phyloP scores from a whole-genome alignment of 805 yeast genomes.

The Candida boidinii region DNA sequence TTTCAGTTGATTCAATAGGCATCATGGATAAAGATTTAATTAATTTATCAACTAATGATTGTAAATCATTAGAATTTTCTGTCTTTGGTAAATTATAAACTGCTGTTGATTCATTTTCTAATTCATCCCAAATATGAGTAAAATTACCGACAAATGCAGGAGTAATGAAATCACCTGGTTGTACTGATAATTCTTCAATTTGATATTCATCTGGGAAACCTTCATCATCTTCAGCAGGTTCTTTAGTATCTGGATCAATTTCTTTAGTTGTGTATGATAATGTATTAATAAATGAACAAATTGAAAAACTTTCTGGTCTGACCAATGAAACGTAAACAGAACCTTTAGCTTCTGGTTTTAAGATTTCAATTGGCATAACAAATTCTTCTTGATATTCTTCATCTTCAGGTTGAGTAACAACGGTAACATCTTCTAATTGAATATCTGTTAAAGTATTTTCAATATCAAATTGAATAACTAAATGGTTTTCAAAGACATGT shows the following conservation, averaged over 20 bases:
- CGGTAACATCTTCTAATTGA: conserved; percentile 68
- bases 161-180: conserved; percentile 72
- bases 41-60: conserved; percentile 51
- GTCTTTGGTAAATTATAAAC: conserved; percentile 57
- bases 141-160: conserved; percentile 78
- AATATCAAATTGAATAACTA: conserved; percentile 74
- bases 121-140: conserved; percentile 63
- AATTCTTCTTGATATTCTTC: conserved; percentile 59
- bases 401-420: conserved; percentile 54
- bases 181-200: conserved; percentile 67
- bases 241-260: conserved; percentile 62
- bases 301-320: conserved; percentile 35
- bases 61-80: conserved; percentile 27
- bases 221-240: conserved; percentile 59
- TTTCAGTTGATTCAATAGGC: conserved; percentile 69
- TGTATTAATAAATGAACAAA: conserved; percentile 48
- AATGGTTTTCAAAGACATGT: conserved; percentile 69
- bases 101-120: conserved; percentile 51
- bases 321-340: conserved; percentile 70
- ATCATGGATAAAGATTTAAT: conserved; percentile 47
- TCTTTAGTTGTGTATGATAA: conserved; percentile 74
- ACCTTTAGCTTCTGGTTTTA: conserved; percentile 65
- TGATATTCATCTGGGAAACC: conserved; percentile 94
- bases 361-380: conserved; percentile 61
- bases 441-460: conserved; percentile 78